These are phyloP conservation scores for Exophiala calicioides DNA, from an alignment of 2,329 filamentous ascomycete genomes.

Conservation along the genomic window DNA sequence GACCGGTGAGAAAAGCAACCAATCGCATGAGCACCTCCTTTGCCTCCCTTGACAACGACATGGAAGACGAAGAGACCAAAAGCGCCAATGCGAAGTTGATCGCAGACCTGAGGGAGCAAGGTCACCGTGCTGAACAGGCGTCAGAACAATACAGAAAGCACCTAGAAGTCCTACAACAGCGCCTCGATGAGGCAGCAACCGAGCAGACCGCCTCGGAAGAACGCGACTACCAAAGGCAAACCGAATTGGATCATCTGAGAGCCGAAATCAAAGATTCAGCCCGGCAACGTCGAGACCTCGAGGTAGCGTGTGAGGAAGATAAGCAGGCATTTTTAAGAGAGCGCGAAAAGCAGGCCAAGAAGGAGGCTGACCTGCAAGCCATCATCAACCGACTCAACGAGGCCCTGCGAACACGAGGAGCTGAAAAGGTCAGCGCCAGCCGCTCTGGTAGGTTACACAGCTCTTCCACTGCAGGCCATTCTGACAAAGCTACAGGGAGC, in stretches of 20 bases:
- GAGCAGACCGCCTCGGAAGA: constrained; percentile 90
- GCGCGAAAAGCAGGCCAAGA: constrained; percentile 80
- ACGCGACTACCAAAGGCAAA: constrained; percentile 79
- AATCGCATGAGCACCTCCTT: constrained; percentile 35
- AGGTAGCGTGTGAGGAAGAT: constrained; percentile 89
- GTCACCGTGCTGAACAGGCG: constrained; percentile 75
- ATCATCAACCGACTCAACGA: constrained; percentile 93
- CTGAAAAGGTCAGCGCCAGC: constrained; percentile 52
- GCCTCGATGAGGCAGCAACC: constrained; percentile 78
- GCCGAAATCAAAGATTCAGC: constrained; percentile 83
- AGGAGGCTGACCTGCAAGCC: constrained; percentile 86
- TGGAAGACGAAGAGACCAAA: constrained; percentile 68
- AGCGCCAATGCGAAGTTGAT: constrained; percentile 77
- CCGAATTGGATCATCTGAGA: constrained; percentile 75
- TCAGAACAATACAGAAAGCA: constrained; percentile 83
- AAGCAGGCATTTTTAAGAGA: constrained; percentile 84
- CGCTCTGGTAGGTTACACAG: constrained; percentile 35
- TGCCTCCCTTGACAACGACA: constrained; percentile 45
- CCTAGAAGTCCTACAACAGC: constrained; percentile 77
- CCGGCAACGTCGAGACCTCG: constrained; percentile 84
- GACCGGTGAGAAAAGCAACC: constrained; percentile 38
- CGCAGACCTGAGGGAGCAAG: constrained; percentile 79
- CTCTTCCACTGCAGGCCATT: not conserved
- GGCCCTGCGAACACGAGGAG: constrained; percentile 73
- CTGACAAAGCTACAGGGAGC: constrained; percentile 3